Percentiles rank a stretch among this genome's conserved stretches.
Conservation (phyloP, 306 rosid species). For the Oxytropis ochrocephala region DNA sequence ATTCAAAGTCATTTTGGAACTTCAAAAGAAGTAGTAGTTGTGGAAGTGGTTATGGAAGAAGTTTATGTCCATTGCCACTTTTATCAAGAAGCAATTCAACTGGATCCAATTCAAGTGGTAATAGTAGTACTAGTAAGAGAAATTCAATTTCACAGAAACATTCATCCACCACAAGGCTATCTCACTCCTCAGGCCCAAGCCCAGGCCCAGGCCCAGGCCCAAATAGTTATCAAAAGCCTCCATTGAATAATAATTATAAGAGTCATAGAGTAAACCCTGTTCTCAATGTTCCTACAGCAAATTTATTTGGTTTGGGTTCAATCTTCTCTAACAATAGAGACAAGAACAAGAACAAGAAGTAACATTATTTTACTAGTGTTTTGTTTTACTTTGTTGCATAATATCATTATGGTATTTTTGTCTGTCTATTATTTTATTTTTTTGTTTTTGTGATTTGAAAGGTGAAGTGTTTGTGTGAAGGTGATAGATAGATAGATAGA, state of each 20-base stretch:
- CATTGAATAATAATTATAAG: conserved; percentile 67
- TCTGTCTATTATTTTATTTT: not conserved
- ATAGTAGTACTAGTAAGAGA: conserved; percentile 18
- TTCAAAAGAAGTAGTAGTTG: conserved; percentile 84
- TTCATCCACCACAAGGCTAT: conserved; percentile 23
- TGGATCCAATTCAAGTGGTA: conserved; percentile 48
- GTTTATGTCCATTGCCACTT: conserved; percentile 77
- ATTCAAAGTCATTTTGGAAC: conserved; percentile 71
- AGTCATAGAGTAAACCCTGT: conserved; percentile 48
- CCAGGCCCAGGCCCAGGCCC: too few species aligned
- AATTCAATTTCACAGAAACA: conserved; percentile 29
- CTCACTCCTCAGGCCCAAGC: conserved; percentile 12
- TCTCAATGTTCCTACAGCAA: conserved; percentile 63
- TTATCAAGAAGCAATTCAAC: conserved; percentile 81
- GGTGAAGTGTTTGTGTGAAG: conserved; percentile 25
- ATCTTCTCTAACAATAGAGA: conserved; percentile 68
- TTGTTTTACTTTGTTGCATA: not conserved
- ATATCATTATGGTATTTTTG: not conserved
- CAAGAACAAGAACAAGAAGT: conserved; percentile 66
- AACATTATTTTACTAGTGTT: not conserved
- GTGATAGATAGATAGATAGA: too few species aligned
- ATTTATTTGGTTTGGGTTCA: conserved; percentile 65
- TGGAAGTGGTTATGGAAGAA: conserved; percentile 68
- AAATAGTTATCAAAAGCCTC: conserved; percentile 52
- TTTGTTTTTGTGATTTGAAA: conserved; percentile 1